Evolutionary conservation across 371 early-diverging fungal species (phyloP).

Genomic region (Mortierella sp.): DNA sequence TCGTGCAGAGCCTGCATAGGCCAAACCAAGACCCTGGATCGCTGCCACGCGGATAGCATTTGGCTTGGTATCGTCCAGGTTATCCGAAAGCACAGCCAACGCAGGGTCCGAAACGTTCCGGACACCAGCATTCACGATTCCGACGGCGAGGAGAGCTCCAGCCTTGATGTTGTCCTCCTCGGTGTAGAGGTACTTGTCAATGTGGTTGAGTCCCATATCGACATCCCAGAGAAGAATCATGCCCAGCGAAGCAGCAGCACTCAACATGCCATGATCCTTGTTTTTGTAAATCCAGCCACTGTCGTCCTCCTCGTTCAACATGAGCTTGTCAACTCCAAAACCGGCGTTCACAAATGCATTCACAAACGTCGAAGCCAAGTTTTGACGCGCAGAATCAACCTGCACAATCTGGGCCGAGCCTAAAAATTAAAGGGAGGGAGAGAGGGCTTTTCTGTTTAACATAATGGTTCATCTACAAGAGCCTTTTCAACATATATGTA

Average conservation of each 20-base stretch:
- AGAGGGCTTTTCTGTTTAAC: too few relatives aligned
- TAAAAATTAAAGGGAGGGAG: conserved; percentile 18
- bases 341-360: conserved; percentile 98
- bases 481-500: too few relatives aligned
- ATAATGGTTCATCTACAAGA: too few relatives aligned
- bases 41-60: conserved; percentile 55
- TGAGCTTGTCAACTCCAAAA: conserved; percentile 94
- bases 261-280: conserved; percentile 95
- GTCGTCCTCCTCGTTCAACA: conserved; percentile 81
- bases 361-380: conserved; percentile 96
- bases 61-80: conserved; percentile 69
- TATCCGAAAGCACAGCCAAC: conserved; percentile 89
- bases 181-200: conserved; percentile 94
- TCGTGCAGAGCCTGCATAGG: conserved; percentile 93
- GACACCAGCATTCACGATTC: conserved; percentile 90
- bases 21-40: conserved; percentile 83
- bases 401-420: conserved; percentile 66
- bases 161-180: conserved; percentile 84
- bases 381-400: conserved; percentile 95
- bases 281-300: conserved; percentile 95
- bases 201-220: conserved; percentile 86
- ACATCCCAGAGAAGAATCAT: conserved; percentile 94
- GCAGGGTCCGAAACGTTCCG: conserved; percentile 95
- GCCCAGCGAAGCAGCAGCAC: conserved; percentile 95
- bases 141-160: conserved; percentile 96